phyloP scores from a whole-genome alignment of 129 eudicot genomes.

The Lonicera japonica region DNA sequence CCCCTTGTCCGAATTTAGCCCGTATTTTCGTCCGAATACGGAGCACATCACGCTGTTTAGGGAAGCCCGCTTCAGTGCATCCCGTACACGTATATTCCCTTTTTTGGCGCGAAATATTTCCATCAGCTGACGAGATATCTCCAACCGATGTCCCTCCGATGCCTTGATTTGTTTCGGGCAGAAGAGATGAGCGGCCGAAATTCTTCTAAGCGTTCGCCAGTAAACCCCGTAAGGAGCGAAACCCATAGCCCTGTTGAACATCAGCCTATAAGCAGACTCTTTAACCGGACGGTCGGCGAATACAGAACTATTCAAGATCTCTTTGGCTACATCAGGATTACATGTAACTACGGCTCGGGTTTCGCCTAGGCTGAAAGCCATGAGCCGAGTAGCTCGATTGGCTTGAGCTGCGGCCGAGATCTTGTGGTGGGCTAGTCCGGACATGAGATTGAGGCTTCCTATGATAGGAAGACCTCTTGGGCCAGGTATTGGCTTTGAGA shows the following conservation, averaged over 20 bases:
- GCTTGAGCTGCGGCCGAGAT: slow-evolving; percentile 55
- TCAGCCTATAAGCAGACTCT: slow-evolving; percentile 71
- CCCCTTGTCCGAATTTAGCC: slow-evolving; percentile 11
- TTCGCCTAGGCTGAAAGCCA: slow-evolving; percentile 81
- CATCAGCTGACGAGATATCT: slow-evolving; percentile 43
- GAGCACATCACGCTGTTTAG: slow-evolving; percentile 87
- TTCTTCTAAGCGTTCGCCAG: slow-evolving; percentile 73
- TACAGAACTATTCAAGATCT: slow-evolving; percentile 49
- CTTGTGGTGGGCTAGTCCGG: slow-evolving; percentile 81
- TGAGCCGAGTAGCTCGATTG: slow-evolving; percentile 47
- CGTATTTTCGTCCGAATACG: slow-evolving; percentile 62
- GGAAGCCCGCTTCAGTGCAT: slow-evolving; percentile 60
- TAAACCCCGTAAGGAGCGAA: slow-evolving; percentile 87
- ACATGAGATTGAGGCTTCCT: slow-evolving; percentile 81
- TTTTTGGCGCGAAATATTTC: slow-evolving; percentile 11
- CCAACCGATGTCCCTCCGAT: slow-evolving; percentile 43
- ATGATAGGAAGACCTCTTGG: slow-evolving; percentile 62
- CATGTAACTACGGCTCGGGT: slow-evolving; percentile 69
- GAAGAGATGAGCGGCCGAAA: slow-evolving; percentile 69
- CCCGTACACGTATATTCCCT: slow-evolving; percentile 39
- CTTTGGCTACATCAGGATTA: slow-evolving; percentile 70
- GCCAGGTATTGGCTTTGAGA: slow-evolving; percentile 46
- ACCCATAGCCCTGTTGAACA: slow-evolving; percentile 91
- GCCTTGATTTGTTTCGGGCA: slow-evolving; percentile 63
- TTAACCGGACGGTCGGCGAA: slow-evolving; percentile 81